Percentiles rank a stretch among this genome's conserved stretches.
Conservation (phyloP, 257 asterid genomes). For the Nicotiana knightiana region DNA sequence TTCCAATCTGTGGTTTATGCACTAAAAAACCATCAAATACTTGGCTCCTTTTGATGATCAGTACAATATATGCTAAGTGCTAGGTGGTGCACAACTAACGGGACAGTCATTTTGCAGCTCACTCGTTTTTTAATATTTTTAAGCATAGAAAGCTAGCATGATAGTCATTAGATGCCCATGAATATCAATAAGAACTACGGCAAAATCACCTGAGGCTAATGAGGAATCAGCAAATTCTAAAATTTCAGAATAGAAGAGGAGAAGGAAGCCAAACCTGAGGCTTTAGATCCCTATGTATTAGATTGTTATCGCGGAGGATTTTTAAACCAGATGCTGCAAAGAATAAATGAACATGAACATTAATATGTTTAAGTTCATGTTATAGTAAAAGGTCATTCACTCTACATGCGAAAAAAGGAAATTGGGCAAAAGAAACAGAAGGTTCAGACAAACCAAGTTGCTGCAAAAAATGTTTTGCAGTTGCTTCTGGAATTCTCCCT, state of each 20-base stretch:
- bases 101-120: not conserved
- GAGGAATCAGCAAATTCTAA: not conserved
- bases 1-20: not conserved
- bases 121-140: not conserved
- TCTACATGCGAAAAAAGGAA: not conserved
- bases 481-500: slow-evolving; percentile 76
- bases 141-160: not conserved
- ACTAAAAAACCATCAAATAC: not conserved
- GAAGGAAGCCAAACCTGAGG: slow-evolving; percentile 67
- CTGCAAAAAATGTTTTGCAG: slow-evolving; percentile 87
- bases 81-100: not conserved
- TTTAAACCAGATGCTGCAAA: slow-evolving; percentile 82
- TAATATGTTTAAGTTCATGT: not conserved
- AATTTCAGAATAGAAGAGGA: not conserved
- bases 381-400: not conserved
- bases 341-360: slow-evolving; percentile 9
- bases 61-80: not conserved
- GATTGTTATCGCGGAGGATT: slow-evolving; percentile 72
- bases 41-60: not conserved
- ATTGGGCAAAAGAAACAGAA: not conserved
- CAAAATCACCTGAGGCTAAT: not conserved
- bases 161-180: not conserved
- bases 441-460: slow-evolving; percentile 58
- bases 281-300: slow-evolving; percentile 89
- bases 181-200: not conserved